phyloP scores from a whole-genome alignment of 192 early-diverging fungal genomes.

The Coemansia sp. region DNA sequence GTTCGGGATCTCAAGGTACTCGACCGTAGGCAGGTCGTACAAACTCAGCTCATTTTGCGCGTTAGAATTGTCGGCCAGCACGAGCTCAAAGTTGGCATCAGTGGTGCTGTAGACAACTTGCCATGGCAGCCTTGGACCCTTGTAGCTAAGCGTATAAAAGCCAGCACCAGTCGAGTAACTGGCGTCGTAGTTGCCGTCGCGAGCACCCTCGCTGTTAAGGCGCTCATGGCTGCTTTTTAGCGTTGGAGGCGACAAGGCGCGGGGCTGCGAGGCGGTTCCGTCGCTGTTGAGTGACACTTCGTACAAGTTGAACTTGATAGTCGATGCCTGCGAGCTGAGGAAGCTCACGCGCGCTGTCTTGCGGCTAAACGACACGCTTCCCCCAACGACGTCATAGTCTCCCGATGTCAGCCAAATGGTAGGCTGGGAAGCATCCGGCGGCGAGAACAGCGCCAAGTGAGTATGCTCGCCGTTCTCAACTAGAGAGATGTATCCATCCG shows the following conservation, averaged over 20 bases:
- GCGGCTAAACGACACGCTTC: conserved; percentile 49
- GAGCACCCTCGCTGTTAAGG: conserved; percentile 23
- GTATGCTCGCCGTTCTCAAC: conserved; percentile 67
- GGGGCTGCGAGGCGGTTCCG: conserved; percentile 11
- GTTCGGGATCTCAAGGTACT: conserved; percentile 54
- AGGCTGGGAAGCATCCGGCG: conserved; percentile 54
- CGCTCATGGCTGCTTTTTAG: conserved; percentile 23
- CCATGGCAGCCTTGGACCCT: conserved; percentile 84
- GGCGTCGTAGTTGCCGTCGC: conserved; percentile 61
- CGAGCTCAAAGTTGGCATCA: conserved; percentile 57
- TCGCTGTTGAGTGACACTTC: conserved; percentile 47
- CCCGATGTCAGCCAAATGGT: conserved; percentile 66
- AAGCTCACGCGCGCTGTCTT: conserved; percentile 51
- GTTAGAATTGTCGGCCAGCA: conserved; percentile 62
- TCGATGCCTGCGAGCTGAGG: conserved; percentile 44
- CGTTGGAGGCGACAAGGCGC: conserved; percentile 41
- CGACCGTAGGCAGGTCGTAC: conserved; percentile 64
- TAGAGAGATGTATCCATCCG: conserved; percentile 66
- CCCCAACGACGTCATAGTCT: conserved; percentile 68
- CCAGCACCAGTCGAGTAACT: conserved; percentile 72
- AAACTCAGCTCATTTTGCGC: conserved; percentile 53
- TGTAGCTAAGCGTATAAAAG: conserved; percentile 78
- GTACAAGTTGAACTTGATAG: conserved; percentile 48
- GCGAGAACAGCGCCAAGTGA: conserved; percentile 70
- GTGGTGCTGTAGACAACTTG: conserved; percentile 64